phyloP scores from a whole-genome alignment of 192 early-diverging fungal species.

The Coemansia sp. region DNA sequence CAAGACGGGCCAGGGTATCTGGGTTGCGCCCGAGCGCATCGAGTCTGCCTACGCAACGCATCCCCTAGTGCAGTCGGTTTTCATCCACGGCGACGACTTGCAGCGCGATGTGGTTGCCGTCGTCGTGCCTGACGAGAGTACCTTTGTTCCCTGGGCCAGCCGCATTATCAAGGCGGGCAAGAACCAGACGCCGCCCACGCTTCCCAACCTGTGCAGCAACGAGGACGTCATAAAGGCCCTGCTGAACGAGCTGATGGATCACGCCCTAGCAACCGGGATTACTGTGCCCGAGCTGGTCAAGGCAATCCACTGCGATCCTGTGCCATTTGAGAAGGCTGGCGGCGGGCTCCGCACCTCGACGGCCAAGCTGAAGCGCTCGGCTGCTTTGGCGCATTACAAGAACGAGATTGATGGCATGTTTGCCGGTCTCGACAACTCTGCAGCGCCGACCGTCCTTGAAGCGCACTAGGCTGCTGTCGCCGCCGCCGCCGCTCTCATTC shows the following conservation, averaged over 20 bases:
- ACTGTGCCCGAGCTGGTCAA: conserved; percentile 73
- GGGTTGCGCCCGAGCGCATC: conserved; percentile 83
- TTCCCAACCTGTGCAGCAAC: conserved; percentile 49
- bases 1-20: conserved; percentile 75
- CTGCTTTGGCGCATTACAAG: conserved; percentile 47
- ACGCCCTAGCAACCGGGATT: conserved; percentile 55
- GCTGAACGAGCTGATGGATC: conserved; percentile 50
- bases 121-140: conserved; percentile 67
- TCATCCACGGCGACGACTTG: conserved; percentile 78
- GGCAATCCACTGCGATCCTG: conserved; percentile 59
- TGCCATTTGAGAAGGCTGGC: conserved; percentile 60
- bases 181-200: conserved; percentile 13
- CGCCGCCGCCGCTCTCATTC: neutral
- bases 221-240: conserved; percentile 52
- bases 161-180: neutral
- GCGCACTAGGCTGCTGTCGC: neutral
- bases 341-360: conserved; percentile 75
- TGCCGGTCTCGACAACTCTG: conserved; percentile 32
- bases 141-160: conserved; percentile 58
- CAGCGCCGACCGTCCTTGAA: neutral
- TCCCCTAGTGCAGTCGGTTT: conserved; percentile 70
- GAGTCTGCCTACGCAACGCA: conserved; percentile 64
- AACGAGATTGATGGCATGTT: conserved; percentile 49
- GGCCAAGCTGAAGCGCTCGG: conserved; percentile 67
- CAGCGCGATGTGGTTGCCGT: conserved; percentile 74